These are phyloP conservation scores for Lizonia empirigonia DNA, from an alignment of 2,329 filamentous ascomycete species.

Conservation along the genomic window DNA sequence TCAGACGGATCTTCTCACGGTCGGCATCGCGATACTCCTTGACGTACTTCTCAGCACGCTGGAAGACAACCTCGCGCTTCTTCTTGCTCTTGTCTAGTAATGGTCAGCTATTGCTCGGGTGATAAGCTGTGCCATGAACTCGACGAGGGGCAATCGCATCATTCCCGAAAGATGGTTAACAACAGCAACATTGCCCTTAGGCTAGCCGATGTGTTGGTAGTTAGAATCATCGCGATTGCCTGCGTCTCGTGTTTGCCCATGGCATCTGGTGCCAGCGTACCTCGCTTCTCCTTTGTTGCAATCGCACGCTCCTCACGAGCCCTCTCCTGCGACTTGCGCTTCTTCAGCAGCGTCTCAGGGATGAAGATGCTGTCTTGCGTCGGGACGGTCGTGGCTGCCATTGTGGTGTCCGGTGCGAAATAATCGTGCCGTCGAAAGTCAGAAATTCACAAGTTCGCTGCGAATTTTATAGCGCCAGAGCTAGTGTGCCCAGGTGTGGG, in stretches of 20 bases:
- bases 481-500: slow-evolving; percentile 11
- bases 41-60: slow-evolving; percentile 99
- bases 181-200: slow-evolving; percentile 93
- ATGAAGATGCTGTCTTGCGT: slow-evolving; percentile 95
- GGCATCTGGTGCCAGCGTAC: slow-evolving; percentile 62
- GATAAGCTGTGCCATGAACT: slow-evolving; percentile 23
- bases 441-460: slow-evolving; percentile 5
- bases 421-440: slow-evolving; percentile 18
- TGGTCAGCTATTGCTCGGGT: slow-evolving; percentile 41
- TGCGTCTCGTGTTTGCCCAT: slow-evolving; percentile 24
- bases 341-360: slow-evolving; percentile 99
- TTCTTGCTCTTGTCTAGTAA: slow-evolving; percentile 86
- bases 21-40: slow-evolving; percentile 99
- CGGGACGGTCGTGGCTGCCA: slow-evolving; percentile 75
- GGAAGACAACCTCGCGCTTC: slow-evolving; percentile 99
- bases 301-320: slow-evolving; percentile 86
- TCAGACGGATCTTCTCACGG: slow-evolving; percentile 96
- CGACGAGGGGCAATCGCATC: slow-evolving; percentile 57
- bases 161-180: slow-evolving; percentile 99
- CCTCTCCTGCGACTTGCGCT: slow-evolving; percentile 99
- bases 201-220: slow-evolving; percentile 89
- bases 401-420: slow-evolving; percentile 19
- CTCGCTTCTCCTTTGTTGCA: slow-evolving; percentile 85
- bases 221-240: slow-evolving; percentile 77
- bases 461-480: slow-evolving; percentile 9